Evolutionary conservation across 768 basidiomycete genomes (phyloP).

Genomic region (Lactifluus echinatus): DNA sequence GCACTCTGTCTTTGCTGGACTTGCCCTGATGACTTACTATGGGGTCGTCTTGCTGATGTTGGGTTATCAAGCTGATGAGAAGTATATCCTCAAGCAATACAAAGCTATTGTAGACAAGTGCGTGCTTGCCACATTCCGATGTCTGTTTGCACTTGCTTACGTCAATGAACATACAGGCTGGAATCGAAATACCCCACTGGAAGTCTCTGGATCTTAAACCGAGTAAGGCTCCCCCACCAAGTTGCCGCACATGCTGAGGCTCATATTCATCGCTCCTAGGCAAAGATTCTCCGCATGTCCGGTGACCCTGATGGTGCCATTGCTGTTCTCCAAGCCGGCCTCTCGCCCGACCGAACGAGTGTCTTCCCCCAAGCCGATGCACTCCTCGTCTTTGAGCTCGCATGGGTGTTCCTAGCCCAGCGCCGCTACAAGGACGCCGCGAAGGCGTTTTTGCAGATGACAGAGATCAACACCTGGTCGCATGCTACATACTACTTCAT

Average conservation of each 20-base stretch:
- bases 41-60: constrained; percentile 60
- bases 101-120: constrained; percentile 55
- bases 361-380: constrained; percentile 67
- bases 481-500: constrained; percentile 75
- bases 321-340: constrained; percentile 45
- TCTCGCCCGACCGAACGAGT: constrained; percentile 43
- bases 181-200: constrained; percentile 54
- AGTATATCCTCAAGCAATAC: constrained; percentile 54
- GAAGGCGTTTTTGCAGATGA: constrained; percentile 54
- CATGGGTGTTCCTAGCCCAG: constrained; percentile 63
- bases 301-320: constrained; percentile 59
- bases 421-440: constrained; percentile 60
- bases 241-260: neutral
- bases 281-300: constrained; percentile 68
- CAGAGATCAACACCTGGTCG: constrained; percentile 62
- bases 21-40: constrained; percentile 77
- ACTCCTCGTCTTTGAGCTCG: constrained; percentile 65
- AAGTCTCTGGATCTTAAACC: constrained; percentile 65
- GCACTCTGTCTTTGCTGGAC: constrained; percentile 67
- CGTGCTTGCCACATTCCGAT: constrained; percentile 18
- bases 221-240: constrained; percentile 31
- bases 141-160: neutral
- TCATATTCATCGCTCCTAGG: constrained; percentile 31
- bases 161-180: constrained; percentile 31
- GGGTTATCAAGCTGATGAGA: constrained; percentile 71